Conservation (phyloP, 257 asterid species). For the Solanum chmielewskii region DNA sequence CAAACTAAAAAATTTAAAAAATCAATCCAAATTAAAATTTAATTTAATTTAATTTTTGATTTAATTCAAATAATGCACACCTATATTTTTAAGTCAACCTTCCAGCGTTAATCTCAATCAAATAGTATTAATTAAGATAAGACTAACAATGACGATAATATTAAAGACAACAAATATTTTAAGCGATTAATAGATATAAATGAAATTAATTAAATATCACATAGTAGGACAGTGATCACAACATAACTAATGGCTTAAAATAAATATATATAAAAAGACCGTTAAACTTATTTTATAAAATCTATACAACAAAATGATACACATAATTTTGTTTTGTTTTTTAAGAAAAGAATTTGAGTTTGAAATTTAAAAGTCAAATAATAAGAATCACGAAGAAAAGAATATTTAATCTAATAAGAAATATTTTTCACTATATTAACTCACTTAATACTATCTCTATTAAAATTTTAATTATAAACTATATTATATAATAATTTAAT, state of each 20-base stretch:
- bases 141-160: accelerated
- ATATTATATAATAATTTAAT: no score
- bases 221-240: neutral
- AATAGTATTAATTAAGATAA: neutral
- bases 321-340: no score
- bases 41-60: no score
- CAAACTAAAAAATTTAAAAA: no score
- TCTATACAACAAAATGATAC: neutral
- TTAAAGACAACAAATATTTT: no score
- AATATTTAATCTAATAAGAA: no score
- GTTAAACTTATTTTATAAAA: neutral
- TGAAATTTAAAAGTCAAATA: neutral
- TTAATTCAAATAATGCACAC: no score
- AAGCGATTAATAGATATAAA: neutral
- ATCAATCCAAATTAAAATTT: no score
- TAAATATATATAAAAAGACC: neutral
- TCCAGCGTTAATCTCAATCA: accelerated
- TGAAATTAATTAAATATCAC: neutral
- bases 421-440: no score
- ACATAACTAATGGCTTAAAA: neutral
- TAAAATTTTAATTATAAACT: no score
- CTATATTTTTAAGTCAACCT: neutral
- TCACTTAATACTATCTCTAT: no score
- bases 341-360: neutral
- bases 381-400: no score